Evolutionary conservation across 306 rosid genomes (phyloP), one percentile per base, ranked within the genome.

Genomic region (Prinsepia uniflora): DNA sequence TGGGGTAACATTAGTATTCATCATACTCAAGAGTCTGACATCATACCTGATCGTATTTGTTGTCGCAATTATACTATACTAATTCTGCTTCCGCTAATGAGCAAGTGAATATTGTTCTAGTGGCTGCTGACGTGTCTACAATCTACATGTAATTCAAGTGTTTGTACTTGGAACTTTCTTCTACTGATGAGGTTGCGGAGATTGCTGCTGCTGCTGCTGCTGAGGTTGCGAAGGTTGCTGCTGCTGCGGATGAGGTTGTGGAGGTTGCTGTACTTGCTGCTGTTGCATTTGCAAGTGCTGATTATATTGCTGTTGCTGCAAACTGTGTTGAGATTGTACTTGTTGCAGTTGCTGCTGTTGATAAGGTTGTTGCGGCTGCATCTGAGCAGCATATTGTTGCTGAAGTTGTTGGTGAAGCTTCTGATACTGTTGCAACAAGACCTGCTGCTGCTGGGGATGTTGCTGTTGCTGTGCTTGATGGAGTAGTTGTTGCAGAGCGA

Each of bases 361-460:
- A 39, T 50, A 68, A 67, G 55, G 55, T 34, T 77, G 76, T 34
- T 82, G 84, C 71, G 72, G 78, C 54, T 75, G 89, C 64, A 67
- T 80, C 53, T 78, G 89, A 73, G 42, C 68, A 42, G 77, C 82
- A 62, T 83, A 84, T 70, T 78, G 87, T 70, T 78, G 87, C 63
- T 76, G 79, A 72, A 71, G 87, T 10, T 84, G 82, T 39, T 73
- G 86, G 60, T 84, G 92, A 62, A 72, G 81, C 68, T 79, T 87
- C 75, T 78, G 76, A 63, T 49, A 70, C 36, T 75, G 84, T 46
- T 67, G 85, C 34, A 68, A 70, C 20, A 63, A 55, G 50, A 53
- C 63, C 41, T 68, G 73, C 76, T 77, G 73, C 49, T 22, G 75
- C 39, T 71, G 57, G 5, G 12, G 80, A 39, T 57, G 70, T 19